Conservation (phyloP, 2,329 filamentous ascomycete species). For the Drechslerella dactyloides region DNA sequence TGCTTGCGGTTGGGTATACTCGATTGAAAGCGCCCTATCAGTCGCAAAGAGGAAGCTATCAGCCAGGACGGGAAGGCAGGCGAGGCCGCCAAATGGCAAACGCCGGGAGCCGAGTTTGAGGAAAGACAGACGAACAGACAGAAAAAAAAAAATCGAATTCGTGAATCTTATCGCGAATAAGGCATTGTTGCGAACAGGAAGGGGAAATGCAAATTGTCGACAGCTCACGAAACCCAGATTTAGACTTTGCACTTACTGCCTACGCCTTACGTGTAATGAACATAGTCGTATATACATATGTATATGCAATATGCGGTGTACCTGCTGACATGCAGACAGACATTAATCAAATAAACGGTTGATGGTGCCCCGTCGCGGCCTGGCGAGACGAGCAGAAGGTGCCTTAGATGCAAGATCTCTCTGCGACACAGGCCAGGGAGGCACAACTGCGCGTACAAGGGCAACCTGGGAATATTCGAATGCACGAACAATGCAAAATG, state of each 20-base stretch:
- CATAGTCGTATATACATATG: no score
- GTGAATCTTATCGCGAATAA: constrained; percentile 28
- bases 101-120: constrained; percentile 37
- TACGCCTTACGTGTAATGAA: no score
- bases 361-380: no score
- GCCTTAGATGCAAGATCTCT: not conserved
- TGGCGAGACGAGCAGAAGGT: no score
- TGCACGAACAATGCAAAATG: constrained; percentile 17
- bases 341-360: no score
- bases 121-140: not conserved
- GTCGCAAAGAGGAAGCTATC: constrained; percentile 42
- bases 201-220: constrained; percentile 3
- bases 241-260: not conserved
- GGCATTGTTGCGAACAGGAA: constrained; percentile 3
- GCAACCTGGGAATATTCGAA: no score
- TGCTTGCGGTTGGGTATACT: constrained; percentile 27
- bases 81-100: constrained; percentile 37
- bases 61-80: constrained; percentile 38
- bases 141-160: not conserved
- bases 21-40: constrained; percentile 31
- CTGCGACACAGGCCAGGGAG: not conserved
- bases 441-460: not conserved
- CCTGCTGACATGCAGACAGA: no score
- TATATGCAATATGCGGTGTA: no score
- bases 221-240: constrained; percentile 30